Evolutionary conservation across 257 asterid species (phyloP).

Genomic region (Striga asiatica): DNA sequence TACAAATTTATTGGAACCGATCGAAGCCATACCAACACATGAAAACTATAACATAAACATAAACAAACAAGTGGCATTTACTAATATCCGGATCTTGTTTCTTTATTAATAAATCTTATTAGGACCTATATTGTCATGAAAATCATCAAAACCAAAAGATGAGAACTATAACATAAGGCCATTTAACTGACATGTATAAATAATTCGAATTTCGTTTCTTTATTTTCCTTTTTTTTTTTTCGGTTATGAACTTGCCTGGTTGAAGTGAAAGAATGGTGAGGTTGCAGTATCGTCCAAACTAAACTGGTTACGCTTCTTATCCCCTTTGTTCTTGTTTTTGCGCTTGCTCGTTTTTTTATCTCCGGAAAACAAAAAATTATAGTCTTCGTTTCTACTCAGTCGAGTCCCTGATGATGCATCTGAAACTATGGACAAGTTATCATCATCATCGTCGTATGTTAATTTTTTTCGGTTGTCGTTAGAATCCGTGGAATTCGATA

Average conservation of each 20-base stretch:
- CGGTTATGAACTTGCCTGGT: conserved; percentile 34
- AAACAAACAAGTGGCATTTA: no score
- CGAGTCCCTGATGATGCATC: background rate
- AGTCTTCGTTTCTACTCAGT: background rate
- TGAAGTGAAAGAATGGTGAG: conserved; percentile 40
- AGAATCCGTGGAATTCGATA: background rate
- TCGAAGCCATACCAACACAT: no score
- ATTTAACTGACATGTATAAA: no score
- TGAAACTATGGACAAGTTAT: background rate
- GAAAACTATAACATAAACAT: no score
- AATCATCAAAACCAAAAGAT: no score
- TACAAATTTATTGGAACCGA: no score
- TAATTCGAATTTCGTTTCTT: no score
- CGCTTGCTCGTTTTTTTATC: conserved; percentile 24
- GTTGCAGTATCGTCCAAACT: conserved; percentile 87
- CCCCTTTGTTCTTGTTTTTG: conserved; percentile 17
- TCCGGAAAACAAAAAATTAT: conserved; percentile 1
- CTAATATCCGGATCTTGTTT: no score
- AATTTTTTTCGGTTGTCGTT: background rate
- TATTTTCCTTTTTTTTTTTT: no score
- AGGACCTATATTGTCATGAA: no score
- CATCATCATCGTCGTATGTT: background rate
- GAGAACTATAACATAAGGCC: no score
- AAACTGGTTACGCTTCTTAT: conserved; percentile 19
- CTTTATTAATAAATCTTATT: no score